A percentile compares a stretch with the other conserved stretches of the same genome.
Conservation (phyloP, 2,329 filamentous ascomycete species). For the Fusarium sp. region DNA sequence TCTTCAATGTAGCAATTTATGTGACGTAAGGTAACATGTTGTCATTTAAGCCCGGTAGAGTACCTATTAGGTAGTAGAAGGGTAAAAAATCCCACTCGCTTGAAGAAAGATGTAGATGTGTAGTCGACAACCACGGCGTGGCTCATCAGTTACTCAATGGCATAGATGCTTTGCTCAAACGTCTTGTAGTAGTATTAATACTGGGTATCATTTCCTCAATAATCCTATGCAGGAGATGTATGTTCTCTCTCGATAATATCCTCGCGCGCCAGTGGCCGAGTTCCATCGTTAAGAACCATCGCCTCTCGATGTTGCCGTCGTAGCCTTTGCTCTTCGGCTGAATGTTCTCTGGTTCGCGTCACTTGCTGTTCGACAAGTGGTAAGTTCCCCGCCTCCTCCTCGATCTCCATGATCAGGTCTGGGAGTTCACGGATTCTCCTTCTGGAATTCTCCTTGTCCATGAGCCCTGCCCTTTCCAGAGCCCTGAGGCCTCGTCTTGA, state of each 20-base stretch:
- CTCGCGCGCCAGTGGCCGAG: constrained; percentile 73
- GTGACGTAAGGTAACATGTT: not conserved
- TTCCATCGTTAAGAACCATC: constrained; percentile 91
- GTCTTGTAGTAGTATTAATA: not conserved
- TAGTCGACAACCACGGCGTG: not conserved
- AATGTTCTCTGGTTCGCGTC: constrained; percentile 59
- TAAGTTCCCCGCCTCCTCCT: constrained; percentile 41
- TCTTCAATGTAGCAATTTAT: not conserved
- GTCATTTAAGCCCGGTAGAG: not conserved
- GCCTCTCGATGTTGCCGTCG: constrained; percentile 83
- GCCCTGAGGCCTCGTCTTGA: constrained; percentile 62
- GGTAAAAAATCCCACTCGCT: not conserved
- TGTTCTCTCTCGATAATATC: constrained; percentile 80
- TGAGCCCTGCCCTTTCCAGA: constrained; percentile 60
- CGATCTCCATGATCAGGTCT: constrained; percentile 49
- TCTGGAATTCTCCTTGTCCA: constrained; percentile 48
- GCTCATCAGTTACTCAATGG: not conserved
- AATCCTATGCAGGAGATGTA: constrained; percentile 46
- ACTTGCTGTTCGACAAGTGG: constrained; percentile 41
- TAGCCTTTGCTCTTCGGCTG: constrained; percentile 74
- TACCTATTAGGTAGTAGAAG: not conserved
- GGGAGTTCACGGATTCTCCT: constrained; percentile 44
- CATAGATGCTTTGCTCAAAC: not conserved
- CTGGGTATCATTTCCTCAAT: not conserved
- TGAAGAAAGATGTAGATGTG: not conserved